phyloP scores from a whole-genome alignment of 139 green algal genomes.

The Auxenochlorella pyrenoidosa region DNA sequence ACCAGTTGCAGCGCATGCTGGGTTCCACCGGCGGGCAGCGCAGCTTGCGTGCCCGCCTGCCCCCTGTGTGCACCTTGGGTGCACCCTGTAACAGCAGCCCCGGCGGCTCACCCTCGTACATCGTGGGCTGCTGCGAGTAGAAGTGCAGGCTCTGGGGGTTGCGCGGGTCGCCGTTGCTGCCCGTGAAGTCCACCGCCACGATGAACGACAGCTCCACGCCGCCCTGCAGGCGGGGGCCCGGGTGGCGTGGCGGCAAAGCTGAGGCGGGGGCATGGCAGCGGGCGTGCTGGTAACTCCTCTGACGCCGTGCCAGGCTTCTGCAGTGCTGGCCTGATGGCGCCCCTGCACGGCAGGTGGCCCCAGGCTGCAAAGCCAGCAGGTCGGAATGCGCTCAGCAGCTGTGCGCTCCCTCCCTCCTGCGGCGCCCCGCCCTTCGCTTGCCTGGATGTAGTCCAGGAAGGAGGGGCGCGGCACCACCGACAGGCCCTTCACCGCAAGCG shows the following conservation, averaged over 20 bases:
- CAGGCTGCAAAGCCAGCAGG: too few species aligned
- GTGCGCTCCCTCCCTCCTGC: too few species aligned
- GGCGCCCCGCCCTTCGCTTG: too few species aligned
- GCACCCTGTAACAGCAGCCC: background rate
- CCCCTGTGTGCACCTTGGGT: too few species aligned
- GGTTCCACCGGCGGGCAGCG: background rate
- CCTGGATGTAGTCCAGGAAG: slow-evolving; percentile 58
- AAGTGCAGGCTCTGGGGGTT: slow-evolving; percentile 51
- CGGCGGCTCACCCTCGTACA: slow-evolving; percentile 48
- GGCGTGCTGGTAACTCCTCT: too few species aligned
- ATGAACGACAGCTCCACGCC: slow-evolving; percentile 57
- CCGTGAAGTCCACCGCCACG: slow-evolving; percentile 62
- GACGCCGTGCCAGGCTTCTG: background rate
- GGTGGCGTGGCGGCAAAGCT: background rate
- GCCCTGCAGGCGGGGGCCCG: too few species aligned
- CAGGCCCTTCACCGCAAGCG: background rate
- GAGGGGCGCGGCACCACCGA: slow-evolving; percentile 14
- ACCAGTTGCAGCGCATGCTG: background rate
- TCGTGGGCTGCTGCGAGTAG: slow-evolving; percentile 34
- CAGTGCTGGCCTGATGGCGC: too few species aligned
- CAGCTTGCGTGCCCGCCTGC: background rate
- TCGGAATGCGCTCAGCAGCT: too few species aligned
- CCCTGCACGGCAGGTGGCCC: too few species aligned
- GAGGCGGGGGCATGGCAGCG: too few species aligned
- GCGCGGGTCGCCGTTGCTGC: slow-evolving; percentile 50